phyloP scores from a whole-genome alignment of 208 protist species.

The Leishmania guyanensis region DNA sequence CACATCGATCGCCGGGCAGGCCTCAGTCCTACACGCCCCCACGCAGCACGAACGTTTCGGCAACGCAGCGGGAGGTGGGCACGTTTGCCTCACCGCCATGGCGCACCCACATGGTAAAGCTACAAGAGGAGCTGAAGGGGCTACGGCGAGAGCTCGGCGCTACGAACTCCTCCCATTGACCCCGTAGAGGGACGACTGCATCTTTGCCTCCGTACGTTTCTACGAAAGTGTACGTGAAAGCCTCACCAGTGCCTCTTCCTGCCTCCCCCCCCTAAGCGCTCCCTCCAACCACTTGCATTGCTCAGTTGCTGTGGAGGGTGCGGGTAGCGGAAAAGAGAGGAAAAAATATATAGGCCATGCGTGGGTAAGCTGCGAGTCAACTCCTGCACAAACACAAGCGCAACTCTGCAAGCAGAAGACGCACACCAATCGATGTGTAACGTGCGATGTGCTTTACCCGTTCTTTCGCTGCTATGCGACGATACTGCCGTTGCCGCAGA shows the following conservation, averaged over 20 bases:
- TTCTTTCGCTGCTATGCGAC: background rate
- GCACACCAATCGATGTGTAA: background rate
- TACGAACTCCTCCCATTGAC: background rate
- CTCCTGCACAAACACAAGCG: background rate
- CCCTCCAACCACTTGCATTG: background rate
- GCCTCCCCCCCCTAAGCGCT: background rate
- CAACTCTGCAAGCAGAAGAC: background rate
- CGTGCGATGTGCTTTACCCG: background rate
- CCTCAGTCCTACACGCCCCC: conserved; percentile 18
- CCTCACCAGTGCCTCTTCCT: no score
- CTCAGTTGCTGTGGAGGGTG: background rate
- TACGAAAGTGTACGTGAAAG: background rate
- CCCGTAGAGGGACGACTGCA: background rate
- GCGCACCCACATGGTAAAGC: conserved; percentile 48
- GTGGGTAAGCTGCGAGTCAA: background rate
- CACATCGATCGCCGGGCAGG: background rate
- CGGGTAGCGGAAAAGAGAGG: background rate
- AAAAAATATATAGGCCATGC: background rate
- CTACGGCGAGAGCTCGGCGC: conserved; percentile 48
- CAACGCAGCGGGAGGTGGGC: background rate
- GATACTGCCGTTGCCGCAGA: no score
- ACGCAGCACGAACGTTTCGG: conserved; percentile 7
- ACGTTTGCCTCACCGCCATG: conserved; percentile 32
- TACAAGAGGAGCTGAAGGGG: conserved; percentile 56
- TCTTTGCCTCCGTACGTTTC: background rate